phyloP scores from a whole-genome alignment of 2,329 filamentous ascomycete species.

The Stromatinia cepivora region DNA sequence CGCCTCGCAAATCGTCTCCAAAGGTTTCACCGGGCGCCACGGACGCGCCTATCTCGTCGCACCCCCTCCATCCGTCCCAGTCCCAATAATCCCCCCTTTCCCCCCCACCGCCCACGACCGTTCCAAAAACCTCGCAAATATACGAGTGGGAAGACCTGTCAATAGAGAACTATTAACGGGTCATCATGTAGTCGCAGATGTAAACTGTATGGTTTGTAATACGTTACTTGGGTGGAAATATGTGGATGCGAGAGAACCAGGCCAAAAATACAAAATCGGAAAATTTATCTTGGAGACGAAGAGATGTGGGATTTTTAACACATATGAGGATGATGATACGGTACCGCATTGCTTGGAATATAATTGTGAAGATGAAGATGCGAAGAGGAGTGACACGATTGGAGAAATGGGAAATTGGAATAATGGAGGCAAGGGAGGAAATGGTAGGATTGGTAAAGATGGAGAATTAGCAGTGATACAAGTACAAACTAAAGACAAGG shows the following conservation, averaged over 20 bases:
- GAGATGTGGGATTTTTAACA: slow-evolving; percentile 52
- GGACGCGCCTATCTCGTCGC: slow-evolving; percentile 64
- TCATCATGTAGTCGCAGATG: slow-evolving; percentile 63
- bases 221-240: slow-evolving; percentile 68
- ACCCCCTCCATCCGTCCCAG: slow-evolving; percentile 32
- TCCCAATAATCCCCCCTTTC: slow-evolving; percentile 15
- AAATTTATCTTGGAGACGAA: slow-evolving; percentile 67
- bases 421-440: slow-evolving; percentile 56
- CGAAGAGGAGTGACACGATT: slow-evolving; percentile 53
- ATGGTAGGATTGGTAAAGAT: slow-evolving; percentile 45
- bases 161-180: slow-evolving; percentile 62
- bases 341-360: slow-evolving; percentile 13
- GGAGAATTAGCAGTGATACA: slow-evolving; percentile 43
- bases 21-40: slow-evolving; percentile 65
- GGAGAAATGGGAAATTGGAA: slow-evolving; percentile 65
- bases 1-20: slow-evolving; percentile 60
- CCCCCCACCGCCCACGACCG: slow-evolving; percentile 24
- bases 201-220: slow-evolving; percentile 57
- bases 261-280: slow-evolving; percentile 66
- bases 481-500: slow-evolving; percentile 20
- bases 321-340: slow-evolving; percentile 52
- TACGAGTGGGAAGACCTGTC: slow-evolving; percentile 55
- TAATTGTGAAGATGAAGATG: slow-evolving; percentile 51
- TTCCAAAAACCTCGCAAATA: slow-evolving; percentile 51
- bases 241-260: slow-evolving; percentile 58